Percentiles rank a stretch among this genome's conserved stretches.
Conservation (phyloP, 2,329 filamentous ascomycete species). For the Trichoderma atrobrunneum region DNA sequence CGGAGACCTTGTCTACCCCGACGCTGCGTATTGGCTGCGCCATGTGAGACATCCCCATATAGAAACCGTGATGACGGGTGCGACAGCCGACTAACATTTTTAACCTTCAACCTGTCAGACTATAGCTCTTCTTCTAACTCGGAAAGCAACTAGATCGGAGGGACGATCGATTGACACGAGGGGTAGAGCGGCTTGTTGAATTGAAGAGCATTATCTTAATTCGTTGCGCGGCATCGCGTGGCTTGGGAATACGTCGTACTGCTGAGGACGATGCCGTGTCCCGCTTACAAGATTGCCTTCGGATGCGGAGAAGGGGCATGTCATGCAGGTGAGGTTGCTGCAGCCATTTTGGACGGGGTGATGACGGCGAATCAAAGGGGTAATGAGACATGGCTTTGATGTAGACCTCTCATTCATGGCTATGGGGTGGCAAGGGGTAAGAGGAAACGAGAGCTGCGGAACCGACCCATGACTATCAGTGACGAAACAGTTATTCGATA, state of each 20-base stretch:
- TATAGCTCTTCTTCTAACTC: constrained; percentile 2
- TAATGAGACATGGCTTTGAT: background rate
- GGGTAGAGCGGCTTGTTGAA: background rate
- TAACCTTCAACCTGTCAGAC: constrained; percentile 5
- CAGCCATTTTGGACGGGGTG: background rate
- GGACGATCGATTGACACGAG: background rate
- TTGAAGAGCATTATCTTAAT: background rate
- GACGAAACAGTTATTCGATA: background rate
- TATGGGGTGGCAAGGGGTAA: background rate
- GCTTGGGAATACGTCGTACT: background rate
- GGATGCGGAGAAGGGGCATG: background rate
- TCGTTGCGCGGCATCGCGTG: background rate
- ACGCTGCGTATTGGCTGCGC: background rate
- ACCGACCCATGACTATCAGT: background rate
- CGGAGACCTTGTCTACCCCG: background rate
- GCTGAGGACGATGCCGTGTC: background rate
- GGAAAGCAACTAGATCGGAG: background rate
- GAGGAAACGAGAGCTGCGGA: background rate
- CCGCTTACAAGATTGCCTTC: background rate
- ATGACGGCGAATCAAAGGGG: background rate
- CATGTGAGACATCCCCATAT: background rate
- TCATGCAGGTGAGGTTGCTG: background rate
- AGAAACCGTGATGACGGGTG: background rate
- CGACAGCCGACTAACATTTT: background rate
- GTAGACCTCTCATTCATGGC: background rate